A percentile compares a stretch with the other conserved stretches of the same genome.
phyloP scores from a whole-genome alignment of 75 land plant genomes.

The Isoetes taiwanensis region DNA sequence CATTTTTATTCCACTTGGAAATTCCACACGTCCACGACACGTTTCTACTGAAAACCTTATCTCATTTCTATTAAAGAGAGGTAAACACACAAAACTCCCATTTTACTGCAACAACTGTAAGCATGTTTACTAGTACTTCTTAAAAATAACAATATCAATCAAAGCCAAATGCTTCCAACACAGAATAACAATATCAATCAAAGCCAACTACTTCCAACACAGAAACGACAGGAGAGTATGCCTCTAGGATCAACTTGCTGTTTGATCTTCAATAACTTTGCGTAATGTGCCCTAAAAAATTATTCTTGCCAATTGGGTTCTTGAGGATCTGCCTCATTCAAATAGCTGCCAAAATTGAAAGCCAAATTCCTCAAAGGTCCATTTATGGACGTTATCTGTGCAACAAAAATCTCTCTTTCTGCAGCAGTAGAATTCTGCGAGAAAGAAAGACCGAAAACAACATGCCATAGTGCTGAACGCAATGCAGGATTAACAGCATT shows the following conservation, averaged over 20 bases:
- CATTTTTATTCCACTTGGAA: no score
- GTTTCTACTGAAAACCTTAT: no score
- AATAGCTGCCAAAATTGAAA: not conserved
- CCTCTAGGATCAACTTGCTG: not conserved
- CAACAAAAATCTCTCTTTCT: not conserved
- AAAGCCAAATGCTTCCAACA: no score
- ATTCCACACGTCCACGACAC: no score
- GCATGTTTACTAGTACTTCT: no score
- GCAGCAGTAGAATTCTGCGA: not conserved
- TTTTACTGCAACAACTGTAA: no score
- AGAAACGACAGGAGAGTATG: not conserved
- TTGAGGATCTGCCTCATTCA: not conserved
- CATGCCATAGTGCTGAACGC: not conserved
- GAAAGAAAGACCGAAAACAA: not conserved
- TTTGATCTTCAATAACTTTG: not conserved
- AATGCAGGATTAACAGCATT: slow-evolving; percentile 4
- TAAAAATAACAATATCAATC: no score
- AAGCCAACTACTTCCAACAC: no score
- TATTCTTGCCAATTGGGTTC: slow-evolving; percentile 1
- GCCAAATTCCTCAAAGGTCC: not conserved
- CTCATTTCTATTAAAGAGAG: no score
- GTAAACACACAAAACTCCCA: no score
- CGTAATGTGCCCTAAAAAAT: not conserved
- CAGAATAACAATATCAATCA: no score
- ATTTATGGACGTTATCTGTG: not conserved